Percentiles rank a stretch among this genome's conserved stretches.
These are phyloP conservation scores for Bacidia gigantensis DNA, from an alignment of 495 filamentous ascomycete genomes.

Conservation along the genomic window DNA sequence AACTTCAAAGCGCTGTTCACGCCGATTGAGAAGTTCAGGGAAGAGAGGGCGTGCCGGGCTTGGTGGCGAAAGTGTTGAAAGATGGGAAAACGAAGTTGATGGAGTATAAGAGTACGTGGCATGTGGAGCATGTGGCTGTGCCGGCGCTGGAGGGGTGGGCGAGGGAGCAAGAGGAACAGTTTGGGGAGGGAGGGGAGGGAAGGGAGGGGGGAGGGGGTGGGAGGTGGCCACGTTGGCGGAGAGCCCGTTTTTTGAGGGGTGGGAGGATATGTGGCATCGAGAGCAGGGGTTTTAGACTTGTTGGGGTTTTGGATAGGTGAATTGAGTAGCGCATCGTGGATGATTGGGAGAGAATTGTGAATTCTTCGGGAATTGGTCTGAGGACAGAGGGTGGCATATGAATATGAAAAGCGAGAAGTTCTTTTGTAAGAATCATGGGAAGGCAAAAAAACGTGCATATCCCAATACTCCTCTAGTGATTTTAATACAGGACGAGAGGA, in stretches of 20 bases:
- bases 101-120: constrained; percentile 78
- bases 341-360: too few species aligned
- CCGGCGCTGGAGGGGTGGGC: constrained; percentile 55
- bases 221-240: constrained; percentile 65
- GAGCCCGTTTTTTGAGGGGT: constrained; percentile 67
- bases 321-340: too few species aligned
- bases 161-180: constrained; percentile 53
- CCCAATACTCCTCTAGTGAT: too few species aligned
- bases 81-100: constrained; percentile 65
- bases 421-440: too few species aligned
- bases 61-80: constrained; percentile 52
- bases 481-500: too few species aligned
- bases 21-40: constrained; percentile 52
- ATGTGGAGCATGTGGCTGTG: constrained; percentile 63
- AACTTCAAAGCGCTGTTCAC: constrained; percentile 91
- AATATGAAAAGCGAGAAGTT: too few species aligned
- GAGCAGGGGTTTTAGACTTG: too few species aligned
- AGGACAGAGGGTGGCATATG: too few species aligned
- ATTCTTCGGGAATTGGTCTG: too few species aligned
- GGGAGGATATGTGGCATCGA: constrained; percentile 79
- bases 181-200: constrained; percentile 50
- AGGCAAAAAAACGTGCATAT: too few species aligned
- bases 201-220: constrained; percentile 53
- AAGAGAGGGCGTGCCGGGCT: constrained; percentile 60
- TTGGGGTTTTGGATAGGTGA: too few species aligned